A percentile compares a stretch with the other conserved stretches of the same genome.
Conservation (phyloP, 257 asterid species). For the Forsythia suspensa region DNA sequence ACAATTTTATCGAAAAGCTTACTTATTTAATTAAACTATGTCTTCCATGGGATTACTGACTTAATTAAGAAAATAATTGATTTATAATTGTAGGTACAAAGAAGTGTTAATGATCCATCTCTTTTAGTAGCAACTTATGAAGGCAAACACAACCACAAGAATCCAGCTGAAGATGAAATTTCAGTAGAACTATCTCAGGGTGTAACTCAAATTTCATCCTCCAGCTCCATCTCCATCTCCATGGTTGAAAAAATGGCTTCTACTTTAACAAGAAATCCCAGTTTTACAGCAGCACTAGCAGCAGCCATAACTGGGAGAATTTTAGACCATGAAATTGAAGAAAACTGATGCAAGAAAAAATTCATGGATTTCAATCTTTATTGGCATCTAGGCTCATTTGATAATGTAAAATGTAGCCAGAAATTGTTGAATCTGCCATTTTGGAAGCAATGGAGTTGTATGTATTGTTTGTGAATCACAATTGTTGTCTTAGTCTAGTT, state of each 20-base stretch:
- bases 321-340: conserved; percentile 40
- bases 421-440: neutral
- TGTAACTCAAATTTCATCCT: conserved; percentile 21
- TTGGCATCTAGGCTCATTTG: neutral
- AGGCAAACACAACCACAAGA: conserved; percentile 72
- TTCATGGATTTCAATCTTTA: conserved; percentile 12
- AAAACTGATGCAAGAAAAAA: conserved; percentile 24
- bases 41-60: neutral
- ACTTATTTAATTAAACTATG: neutral
- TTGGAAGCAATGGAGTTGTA: neutral
- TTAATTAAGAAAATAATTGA: neutral
- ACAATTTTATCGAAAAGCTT: neutral
- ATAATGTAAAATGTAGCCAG: neutral
- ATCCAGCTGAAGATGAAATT: conserved; percentile 33
- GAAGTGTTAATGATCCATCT: conserved; percentile 61
- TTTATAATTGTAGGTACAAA: conserved; percentile 56
- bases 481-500: neutral
- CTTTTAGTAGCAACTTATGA: conserved; percentile 68
- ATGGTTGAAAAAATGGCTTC: conserved; percentile 69
- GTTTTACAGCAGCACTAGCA: conserved; percentile 69
- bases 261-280: conserved; percentile 56
- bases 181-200: conserved; percentile 23
- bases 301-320: conserved; percentile 69
- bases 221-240: conserved; percentile 23
- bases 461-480: neutral